phyloP scores from a whole-genome alignment of 257 asterid species.

The Solanum peruvianum region DNA sequence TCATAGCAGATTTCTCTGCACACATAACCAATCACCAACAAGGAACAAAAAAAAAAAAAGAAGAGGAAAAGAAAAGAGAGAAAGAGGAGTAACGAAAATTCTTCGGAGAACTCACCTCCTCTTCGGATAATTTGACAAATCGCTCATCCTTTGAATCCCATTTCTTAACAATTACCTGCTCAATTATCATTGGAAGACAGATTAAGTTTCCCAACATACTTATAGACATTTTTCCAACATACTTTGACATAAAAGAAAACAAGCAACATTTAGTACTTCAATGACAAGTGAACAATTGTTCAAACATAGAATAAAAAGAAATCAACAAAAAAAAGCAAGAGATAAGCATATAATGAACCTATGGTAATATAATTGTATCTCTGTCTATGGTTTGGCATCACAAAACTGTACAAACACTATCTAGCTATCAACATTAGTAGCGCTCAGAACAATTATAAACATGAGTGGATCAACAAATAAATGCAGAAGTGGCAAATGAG shows the following conservation, averaged over 20 bases:
- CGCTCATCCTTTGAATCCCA: conserved; percentile 74
- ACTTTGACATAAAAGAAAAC: neutral
- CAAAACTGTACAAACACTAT: neutral
- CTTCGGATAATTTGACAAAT: conserved; percentile 54
- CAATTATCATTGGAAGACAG: neutral
- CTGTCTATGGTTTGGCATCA: neutral
- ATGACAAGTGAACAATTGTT: neutral
- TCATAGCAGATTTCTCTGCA: neutral
- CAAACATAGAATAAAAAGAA: neutral
- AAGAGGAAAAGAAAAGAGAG: neutral
- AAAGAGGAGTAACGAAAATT: neutral
- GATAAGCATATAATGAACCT: neutral
- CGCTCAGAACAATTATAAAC: neutral
- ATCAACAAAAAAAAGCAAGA: neutral
- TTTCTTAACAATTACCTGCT: conserved; percentile 68
- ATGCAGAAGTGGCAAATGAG: neutral
- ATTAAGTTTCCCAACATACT: neutral
- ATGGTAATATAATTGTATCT: neutral
- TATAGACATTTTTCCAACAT: neutral
- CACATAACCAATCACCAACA: neutral
- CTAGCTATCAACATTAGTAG: neutral
- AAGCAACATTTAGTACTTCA: neutral
- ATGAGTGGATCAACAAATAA: neutral
- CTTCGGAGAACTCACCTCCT: conserved; percentile 47
- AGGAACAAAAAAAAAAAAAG: neutral